Evolutionary conservation across 2,329 filamentous ascomycete species (phyloP).

Genomic region (Scleromitrula shiraiana): DNA sequence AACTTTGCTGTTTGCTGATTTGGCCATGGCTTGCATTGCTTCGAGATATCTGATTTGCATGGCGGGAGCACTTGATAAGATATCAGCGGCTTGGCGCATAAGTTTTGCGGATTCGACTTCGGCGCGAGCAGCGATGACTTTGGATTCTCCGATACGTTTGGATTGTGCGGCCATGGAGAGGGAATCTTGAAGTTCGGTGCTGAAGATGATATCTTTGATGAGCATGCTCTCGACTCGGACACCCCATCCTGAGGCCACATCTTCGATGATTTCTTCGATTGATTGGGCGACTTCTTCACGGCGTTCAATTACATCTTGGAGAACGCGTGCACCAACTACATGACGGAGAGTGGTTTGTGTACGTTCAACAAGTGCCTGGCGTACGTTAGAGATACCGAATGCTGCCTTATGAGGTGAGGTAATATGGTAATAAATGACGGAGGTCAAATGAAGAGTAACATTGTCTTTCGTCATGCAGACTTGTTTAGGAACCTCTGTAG

Average conservation of each 20-base stretch:
- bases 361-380: constrained; percentile 92
- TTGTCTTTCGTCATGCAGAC: constrained; percentile 99
- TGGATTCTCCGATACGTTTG: constrained; percentile 97
- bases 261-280: constrained; percentile 95
- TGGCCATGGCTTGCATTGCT: constrained; percentile 98
- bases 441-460: constrained; percentile 85
- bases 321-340: constrained; percentile 87
- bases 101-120: constrained; percentile 96
- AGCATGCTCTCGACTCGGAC: constrained; percentile 97
- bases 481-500: constrained; percentile 80
- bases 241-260: constrained; percentile 89
- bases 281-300: constrained; percentile 94
- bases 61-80: constrained; percentile 80
- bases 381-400: constrained; percentile 91
- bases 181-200: constrained; percentile 87
- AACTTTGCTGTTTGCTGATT: constrained; percentile 80
- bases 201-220: constrained; percentile 99
- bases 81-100: constrained; percentile 89
- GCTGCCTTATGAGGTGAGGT: constrained; percentile 91
- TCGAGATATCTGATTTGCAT: constrained; percentile 99
- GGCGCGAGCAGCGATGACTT: constrained; percentile 94
- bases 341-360: constrained; percentile 97
- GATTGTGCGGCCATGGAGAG: constrained; percentile 97
- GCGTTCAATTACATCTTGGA: constrained; percentile 97
- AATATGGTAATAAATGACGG: constrained; percentile 99